Conservation (phyloP, 164 flowering plant genomes). For the Piper longum region DNA sequence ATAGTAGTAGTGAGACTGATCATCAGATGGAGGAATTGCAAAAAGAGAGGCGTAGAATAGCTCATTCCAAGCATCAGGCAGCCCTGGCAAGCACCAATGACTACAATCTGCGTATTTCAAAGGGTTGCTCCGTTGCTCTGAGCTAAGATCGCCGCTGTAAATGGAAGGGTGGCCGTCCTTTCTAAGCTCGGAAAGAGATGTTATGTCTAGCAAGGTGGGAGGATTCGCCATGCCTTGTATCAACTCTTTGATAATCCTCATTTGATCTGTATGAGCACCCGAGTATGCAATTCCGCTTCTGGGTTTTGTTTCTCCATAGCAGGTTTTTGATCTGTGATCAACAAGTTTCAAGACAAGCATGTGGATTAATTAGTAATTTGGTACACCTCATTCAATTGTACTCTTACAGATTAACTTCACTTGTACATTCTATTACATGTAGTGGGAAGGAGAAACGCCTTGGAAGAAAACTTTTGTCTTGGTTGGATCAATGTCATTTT, state of each 20-base stretch:
- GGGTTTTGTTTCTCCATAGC: conserved; percentile 73
- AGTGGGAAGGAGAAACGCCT: conserved; percentile 76
- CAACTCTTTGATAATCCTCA: conserved; percentile 46
- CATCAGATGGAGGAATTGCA: no score
- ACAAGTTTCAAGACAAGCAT: conserved; percentile 35
- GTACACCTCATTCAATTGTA: no score
- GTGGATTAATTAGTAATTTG: no score
- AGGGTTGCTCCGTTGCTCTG: conserved; percentile 62
- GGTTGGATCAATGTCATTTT: conserved; percentile 37
- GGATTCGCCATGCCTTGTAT: conserved; percentile 40
- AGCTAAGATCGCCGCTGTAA: conserved; percentile 15
- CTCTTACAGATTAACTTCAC: no score
- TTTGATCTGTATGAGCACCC: conserved; percentile 48
- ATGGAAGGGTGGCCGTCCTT: conserved; percentile 91
- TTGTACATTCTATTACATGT: conserved; percentile 29
- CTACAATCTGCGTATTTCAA: conserved; percentile 67
- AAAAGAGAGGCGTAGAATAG: conserved; percentile 8
- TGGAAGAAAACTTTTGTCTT: conserved; percentile 62
- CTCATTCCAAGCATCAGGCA: conserved; percentile 87
- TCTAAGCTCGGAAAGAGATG: conserved; percentile 58
- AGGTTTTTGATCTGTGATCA: conserved; percentile 31
- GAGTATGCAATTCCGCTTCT: conserved; percentile 30
- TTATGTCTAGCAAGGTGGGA: conserved; percentile 58
- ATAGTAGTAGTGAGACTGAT: no score
- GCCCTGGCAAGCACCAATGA: conserved; percentile 92